phyloP scores from a whole-genome alignment of 495 filamentous ascomycete genomes.

The Podospora tetraspora region DNA sequence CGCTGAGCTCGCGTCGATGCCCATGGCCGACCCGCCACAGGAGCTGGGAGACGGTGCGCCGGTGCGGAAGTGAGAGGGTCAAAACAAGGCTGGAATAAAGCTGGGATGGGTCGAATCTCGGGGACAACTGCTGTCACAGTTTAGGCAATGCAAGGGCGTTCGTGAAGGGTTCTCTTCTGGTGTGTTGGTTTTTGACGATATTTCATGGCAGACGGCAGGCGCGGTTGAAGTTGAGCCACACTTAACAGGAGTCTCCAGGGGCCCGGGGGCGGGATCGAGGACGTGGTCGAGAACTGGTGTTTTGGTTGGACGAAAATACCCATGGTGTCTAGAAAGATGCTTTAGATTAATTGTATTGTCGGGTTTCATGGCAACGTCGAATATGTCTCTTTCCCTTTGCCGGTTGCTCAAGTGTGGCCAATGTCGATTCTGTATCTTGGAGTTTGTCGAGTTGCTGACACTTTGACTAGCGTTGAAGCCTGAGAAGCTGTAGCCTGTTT shows the following conservation, averaged over 20 bases:
- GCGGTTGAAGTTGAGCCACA: not conserved
- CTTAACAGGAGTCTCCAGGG: not conserved
- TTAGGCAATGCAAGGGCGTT: not conserved
- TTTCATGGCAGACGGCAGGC: not conserved
- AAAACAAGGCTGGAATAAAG: not conserved
- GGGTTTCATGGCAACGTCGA: not conserved
- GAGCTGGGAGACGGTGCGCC: not conserved
- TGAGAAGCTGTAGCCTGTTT: not conserved
- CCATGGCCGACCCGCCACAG: not conserved
- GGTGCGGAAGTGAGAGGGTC: not conserved
- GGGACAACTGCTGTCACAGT: not conserved
- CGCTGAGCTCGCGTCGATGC: not conserved
- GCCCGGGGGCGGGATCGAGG: not conserved
- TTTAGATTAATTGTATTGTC: not conserved
- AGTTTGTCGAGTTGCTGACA: not conserved
- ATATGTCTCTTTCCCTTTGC: not conserved
- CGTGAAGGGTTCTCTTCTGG: not conserved
- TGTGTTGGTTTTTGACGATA: not conserved
- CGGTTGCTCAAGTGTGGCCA: no score
- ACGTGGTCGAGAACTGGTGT: not conserved
- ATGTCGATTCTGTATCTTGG: no score
- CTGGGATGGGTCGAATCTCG: no score
- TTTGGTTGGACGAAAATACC: not conserved
- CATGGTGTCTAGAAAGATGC: not conserved
- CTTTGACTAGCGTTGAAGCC: not conserved